phyloP scores from a whole-genome alignment of 2,329 filamentous ascomycete genomes.

The Capronia epimyces region DNA sequence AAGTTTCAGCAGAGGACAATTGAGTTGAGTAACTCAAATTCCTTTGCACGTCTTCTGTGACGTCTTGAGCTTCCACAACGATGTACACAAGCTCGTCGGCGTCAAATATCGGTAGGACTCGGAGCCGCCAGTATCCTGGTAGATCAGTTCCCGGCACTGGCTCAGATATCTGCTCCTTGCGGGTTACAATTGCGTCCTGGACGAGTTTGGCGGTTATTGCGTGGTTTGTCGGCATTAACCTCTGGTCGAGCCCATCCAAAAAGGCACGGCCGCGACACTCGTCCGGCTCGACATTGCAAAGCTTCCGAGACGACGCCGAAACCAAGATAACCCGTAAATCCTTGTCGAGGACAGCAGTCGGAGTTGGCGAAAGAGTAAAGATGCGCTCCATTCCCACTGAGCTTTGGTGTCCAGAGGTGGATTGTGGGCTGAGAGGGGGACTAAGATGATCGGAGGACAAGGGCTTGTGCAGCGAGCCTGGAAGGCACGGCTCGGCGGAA shows the following conservation, averaged over 20 bases:
- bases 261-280: slow-evolving; percentile 37
- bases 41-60: slow-evolving; percentile 32
- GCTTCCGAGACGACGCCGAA: slow-evolving; percentile 41
- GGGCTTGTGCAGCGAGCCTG: slow-evolving; percentile 10
- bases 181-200: slow-evolving; percentile 36
- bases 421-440: slow-evolving; percentile 15
- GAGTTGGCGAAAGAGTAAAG: slow-evolving; percentile 33
- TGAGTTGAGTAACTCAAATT: slow-evolving; percentile 37
- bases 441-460: slow-evolving; percentile 14
- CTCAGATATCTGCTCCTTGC: slow-evolving; percentile 35
- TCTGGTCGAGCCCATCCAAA: slow-evolving; percentile 36
- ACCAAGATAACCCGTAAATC: slow-evolving; percentile 38
- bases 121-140: slow-evolving; percentile 34
- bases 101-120: slow-evolving; percentile 43
- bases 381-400: slow-evolving; percentile 27
- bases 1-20: slow-evolving; percentile 49
- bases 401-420: slow-evolving; percentile 6
- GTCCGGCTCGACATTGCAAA: slow-evolving; percentile 34
- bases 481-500: slow-evolving; percentile 12
- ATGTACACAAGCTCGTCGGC: slow-evolving; percentile 38
- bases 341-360: slow-evolving; percentile 38
- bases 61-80: slow-evolving; percentile 40
- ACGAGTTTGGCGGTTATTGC: slow-evolving; percentile 37
- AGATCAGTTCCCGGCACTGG: slow-evolving; percentile 28
- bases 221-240: slow-evolving; percentile 36